A percentile compares a stretch with the other conserved stretches of the same genome.
These are phyloP conservation scores for Umbelopsis sp. DNA, from an alignment of 192 early-diverging fungal genomes.

Conservation along the genomic window DNA sequence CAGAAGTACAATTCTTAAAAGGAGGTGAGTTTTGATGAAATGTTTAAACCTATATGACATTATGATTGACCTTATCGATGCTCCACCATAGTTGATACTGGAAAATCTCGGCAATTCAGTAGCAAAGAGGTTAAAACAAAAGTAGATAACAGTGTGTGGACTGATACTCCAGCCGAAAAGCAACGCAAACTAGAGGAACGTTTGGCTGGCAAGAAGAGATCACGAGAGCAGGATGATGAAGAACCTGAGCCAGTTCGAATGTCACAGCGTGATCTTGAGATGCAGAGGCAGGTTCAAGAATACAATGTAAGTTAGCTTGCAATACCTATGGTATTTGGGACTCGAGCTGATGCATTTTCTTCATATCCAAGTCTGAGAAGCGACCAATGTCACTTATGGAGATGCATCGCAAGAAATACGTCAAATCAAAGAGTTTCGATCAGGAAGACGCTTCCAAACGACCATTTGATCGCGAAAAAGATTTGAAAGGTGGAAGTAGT, in stretches of 20 bases:
- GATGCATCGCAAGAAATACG: slow-evolving; percentile 33
- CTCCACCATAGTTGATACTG: slow-evolving; percentile 17
- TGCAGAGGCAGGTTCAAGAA: slow-evolving; percentile 22
- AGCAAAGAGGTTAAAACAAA: slow-evolving; percentile 5
- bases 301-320: slow-evolving; percentile 28
- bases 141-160: slow-evolving; percentile 34
- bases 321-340: neutral
- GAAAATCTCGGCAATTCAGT: slow-evolving; percentile 30
- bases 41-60: neutral
- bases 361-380: slow-evolving; percentile 16
- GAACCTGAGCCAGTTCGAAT: neutral
- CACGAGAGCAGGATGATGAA: neutral
- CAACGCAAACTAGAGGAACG: slow-evolving; percentile 15
- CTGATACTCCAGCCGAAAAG: slow-evolving; percentile 31
- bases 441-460: slow-evolving; percentile 34
- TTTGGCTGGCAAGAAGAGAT: slow-evolving; percentile 13
- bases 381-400: slow-evolving; percentile 38
- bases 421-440: slow-evolving; percentile 13
- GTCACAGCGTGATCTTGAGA: slow-evolving; percentile 21
- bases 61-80: neutral
- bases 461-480: slow-evolving; percentile 39
- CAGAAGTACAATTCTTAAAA: slow-evolving; percentile 37
- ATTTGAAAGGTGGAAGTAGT: slow-evolving; percentile 24
- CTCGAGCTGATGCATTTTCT: neutral
- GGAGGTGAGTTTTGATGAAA: slow-evolving; percentile 17